A percentile compares a stretch with the other conserved stretches of the same genome.
These are phyloP conservation scores for Kwoniella heveanensis DNA, from an alignment of 768 basidiomycete genomes.

Conservation along the genomic window DNA sequence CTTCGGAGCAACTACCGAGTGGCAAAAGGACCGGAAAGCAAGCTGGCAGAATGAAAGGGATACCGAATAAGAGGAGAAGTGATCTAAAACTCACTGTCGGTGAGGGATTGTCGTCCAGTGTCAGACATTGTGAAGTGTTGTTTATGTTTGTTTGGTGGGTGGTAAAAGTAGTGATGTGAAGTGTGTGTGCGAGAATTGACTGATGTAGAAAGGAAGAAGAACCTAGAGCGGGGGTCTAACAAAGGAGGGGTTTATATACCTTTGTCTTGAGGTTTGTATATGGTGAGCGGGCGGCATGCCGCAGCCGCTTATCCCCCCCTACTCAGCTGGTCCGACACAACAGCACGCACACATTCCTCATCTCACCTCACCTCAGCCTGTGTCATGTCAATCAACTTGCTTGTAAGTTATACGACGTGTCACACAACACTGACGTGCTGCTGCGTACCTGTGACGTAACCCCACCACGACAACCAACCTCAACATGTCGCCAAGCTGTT, in stretches of 20 bases:
- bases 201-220: constrained; percentile 15
- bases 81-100: constrained; percentile 45
- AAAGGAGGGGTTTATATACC: constrained; percentile 17
- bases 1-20: too few relatives aligned
- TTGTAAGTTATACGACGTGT: too few relatives aligned
- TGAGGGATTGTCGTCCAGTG: constrained; percentile 53
- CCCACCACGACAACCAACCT: too few relatives aligned
- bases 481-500: too few relatives aligned
- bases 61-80: neutral
- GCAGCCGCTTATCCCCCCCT: neutral
- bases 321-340: too few relatives aligned
- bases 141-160: constrained; percentile 32
- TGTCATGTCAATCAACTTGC: too few relatives aligned
- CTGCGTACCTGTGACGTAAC: neutral
- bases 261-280: too few relatives aligned
- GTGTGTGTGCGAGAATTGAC: constrained; percentile 14
- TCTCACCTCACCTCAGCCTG: too few relatives aligned
- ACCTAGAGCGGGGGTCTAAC: neutral
- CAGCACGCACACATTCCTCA: too few relatives aligned
- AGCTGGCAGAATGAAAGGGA: neutral
- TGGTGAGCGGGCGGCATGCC: too few relatives aligned
- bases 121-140: constrained; percentile 52
- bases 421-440: neutral
- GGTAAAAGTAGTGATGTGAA: constrained; percentile 5
- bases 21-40: too few relatives aligned